Conservation (phyloP, 352 stramenopile species). For the Phytophthora palmivora region DNA sequence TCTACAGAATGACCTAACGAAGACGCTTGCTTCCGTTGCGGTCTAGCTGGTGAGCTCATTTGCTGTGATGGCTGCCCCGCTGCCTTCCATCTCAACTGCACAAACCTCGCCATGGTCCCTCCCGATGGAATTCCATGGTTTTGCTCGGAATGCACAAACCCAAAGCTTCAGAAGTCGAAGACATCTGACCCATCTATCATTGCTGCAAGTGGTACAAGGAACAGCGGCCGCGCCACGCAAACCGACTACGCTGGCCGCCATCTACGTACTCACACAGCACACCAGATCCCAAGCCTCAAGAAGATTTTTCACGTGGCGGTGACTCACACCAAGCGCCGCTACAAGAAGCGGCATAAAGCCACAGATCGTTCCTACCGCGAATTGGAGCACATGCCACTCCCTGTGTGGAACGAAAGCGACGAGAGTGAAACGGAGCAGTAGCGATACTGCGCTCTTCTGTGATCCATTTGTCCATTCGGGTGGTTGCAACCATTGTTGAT, state of each 20-base stretch:
- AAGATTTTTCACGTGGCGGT: conserved; percentile 61
- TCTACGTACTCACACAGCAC: conserved; percentile 50
- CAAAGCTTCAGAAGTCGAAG: conserved; percentile 37
- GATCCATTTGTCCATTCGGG: conserved; percentile 16
- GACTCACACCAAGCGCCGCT: conserved; percentile 45
- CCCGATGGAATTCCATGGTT: conserved; percentile 69
- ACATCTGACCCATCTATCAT: conserved; percentile 9
- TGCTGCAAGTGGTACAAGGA: conserved; percentile 27
- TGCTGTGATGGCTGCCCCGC: conserved; percentile 84
- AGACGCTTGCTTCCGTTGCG: conserved; percentile 80
- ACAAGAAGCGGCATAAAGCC: conserved; percentile 62
- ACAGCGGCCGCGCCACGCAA: conserved; percentile 14
- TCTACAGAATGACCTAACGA: conserved; percentile 81
- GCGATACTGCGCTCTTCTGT: conserved; percentile 1
- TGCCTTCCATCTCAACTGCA: conserved; percentile 81
- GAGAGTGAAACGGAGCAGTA: conserved; percentile 40
- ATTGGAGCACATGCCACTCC: conserved; percentile 71
- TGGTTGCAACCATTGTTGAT: conserved; percentile 15
- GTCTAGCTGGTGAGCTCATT: conserved; percentile 73
- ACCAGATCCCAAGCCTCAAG: conserved; percentile 64
- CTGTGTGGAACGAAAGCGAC: conserved; percentile 50
- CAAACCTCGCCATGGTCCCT: conserved; percentile 69
- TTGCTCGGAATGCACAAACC: conserved; percentile 72
- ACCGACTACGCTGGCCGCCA: conserved; percentile 41
- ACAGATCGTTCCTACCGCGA: conserved; percentile 63